Percentiles rank a stretch among this genome's conserved stretches.
Conservation (phyloP, 495 filamentous ascomycete genomes). For the Recurvomyces mirabilis region DNA sequence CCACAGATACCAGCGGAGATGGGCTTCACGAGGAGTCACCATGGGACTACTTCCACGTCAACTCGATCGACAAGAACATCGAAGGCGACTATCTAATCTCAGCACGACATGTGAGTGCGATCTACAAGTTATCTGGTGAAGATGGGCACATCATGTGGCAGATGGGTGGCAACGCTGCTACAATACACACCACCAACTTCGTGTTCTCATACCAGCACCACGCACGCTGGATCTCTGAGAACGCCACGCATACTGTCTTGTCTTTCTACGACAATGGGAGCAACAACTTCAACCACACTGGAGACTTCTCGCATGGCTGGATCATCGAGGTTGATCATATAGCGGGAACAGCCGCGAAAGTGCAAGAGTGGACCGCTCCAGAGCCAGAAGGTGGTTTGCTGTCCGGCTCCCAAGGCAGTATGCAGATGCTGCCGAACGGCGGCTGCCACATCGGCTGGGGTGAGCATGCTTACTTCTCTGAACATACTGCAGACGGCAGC, state of each 20-base stretch:
- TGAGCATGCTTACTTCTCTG: slow-evolving; percentile 45
- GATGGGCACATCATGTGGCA: slow-evolving; percentile 22
- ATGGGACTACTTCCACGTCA: slow-evolving; percentile 29
- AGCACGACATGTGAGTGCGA: slow-evolving; percentile 21
- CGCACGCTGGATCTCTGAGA: slow-evolving; percentile 33
- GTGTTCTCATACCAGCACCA: slow-evolving; percentile 25
- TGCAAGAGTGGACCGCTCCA: slow-evolving; percentile 35
- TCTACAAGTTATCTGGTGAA: slow-evolving; percentile 20
- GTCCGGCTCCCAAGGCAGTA: slow-evolving; percentile 50
- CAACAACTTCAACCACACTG: slow-evolving; percentile 40
- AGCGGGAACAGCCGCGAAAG: slow-evolving; percentile 39
- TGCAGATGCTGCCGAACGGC: slow-evolving; percentile 44
- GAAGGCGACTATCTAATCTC: slow-evolving; percentile 27
- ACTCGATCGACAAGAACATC: slow-evolving; percentile 27
- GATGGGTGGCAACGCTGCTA: slow-evolving; percentile 23
- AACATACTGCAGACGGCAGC: slow-evolving; percentile 45
- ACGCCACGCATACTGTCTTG: slow-evolving; percentile 11
- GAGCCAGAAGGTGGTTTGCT: slow-evolving; percentile 35
- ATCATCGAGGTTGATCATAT: slow-evolving; percentile 45
- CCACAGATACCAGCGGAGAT: slow-evolving; percentile 29
- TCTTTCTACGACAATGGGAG: slow-evolving; percentile 29
- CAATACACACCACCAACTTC: slow-evolving; percentile 34
- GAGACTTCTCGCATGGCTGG: slow-evolving; percentile 44
- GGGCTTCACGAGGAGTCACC: slow-evolving; percentile 27
- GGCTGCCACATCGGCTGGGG: slow-evolving; percentile 53